Percentiles rank a stretch among this genome's conserved stretches.
Conservation (phyloP, 169 alveolate species). For the Eimeria acervulina region DNA sequence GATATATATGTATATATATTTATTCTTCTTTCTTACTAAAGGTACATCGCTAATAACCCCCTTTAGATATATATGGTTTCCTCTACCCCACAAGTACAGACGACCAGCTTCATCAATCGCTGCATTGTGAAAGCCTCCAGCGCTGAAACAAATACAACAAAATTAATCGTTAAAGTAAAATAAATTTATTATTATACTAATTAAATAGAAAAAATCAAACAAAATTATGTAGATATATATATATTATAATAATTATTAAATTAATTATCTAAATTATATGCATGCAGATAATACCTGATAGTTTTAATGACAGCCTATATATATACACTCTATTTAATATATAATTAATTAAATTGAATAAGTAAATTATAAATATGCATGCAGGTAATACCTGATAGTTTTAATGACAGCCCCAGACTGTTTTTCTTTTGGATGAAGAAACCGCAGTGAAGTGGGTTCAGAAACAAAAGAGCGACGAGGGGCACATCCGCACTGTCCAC, state of each 20-base stretch:
- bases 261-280: not conserved
- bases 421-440: not conserved
- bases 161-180: not conserved
- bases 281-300: too few species aligned
- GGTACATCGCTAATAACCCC: conserved; percentile 64
- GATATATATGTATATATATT: not conserved
- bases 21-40: not conserved
- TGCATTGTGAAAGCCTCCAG: conserved; percentile 88
- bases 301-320: too few species aligned
- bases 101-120: conserved; percentile 81
- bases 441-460: not conserved
- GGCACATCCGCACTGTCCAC: conserved; percentile 9
- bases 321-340: not conserved
- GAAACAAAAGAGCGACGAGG: not conserved
- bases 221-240: too few species aligned
- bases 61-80: conserved; percentile 88
- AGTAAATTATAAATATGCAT: not conserved
- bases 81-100: conserved; percentile 88
- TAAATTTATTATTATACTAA: not conserved
- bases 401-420: not conserved
- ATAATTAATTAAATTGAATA: not conserved
- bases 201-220: too few species aligned
- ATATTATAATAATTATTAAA: not conserved
- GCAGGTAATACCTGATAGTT: not conserved
- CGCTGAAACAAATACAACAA: conserved; percentile 6